Conservation (phyloP, 1,284 basidiomycete species). For the Volvariella surrecta region DNA sequence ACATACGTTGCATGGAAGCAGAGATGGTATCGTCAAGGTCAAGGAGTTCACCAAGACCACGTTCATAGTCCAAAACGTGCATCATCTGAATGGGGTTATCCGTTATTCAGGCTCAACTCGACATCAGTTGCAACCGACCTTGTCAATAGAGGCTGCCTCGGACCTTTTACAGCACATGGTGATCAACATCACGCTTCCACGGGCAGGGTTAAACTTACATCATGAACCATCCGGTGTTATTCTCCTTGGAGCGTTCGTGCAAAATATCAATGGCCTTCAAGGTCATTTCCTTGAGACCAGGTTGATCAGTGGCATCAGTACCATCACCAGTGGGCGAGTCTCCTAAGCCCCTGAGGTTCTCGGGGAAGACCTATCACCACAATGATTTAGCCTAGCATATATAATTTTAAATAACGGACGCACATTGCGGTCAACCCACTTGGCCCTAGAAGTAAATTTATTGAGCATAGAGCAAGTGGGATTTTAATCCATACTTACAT, state of each 20-base stretch:
- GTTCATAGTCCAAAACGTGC: slow-evolving; percentile 35
- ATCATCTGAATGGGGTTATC: slow-evolving; percentile 27
- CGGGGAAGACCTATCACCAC: slow-evolving; percentile 21
- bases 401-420: slow-evolving; percentile 1
- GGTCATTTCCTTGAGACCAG: slow-evolving; percentile 36
- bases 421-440: slow-evolving; percentile 31
- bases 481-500: slow-evolving; percentile 15
- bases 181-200: neutral
- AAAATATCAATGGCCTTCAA: slow-evolving; percentile 35
- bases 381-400: neutral
- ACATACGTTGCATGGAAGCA: slow-evolving; percentile 29
- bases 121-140: slow-evolving; percentile 17
- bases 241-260: slow-evolving; percentile 24
- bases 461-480: neutral
- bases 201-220: slow-evolving; percentile 19
- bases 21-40: slow-evolving; percentile 34
- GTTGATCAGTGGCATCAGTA: slow-evolving; percentile 30
- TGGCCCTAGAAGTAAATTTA: slow-evolving; percentile 21
- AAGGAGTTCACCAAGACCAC: slow-evolving; percentile 32
- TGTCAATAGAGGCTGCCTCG: slow-evolving; percentile 34
- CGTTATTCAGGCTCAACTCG: too few species aligned
- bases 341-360: slow-evolving; percentile 27
- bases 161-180: slow-evolving; percentile 22
- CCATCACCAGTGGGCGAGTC: slow-evolving; percentile 32
- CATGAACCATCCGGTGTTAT: slow-evolving; percentile 31